phyloP scores from a whole-genome alignment of 2,329 filamentous ascomycete genomes.

The Hypocrella siamensis region DNA sequence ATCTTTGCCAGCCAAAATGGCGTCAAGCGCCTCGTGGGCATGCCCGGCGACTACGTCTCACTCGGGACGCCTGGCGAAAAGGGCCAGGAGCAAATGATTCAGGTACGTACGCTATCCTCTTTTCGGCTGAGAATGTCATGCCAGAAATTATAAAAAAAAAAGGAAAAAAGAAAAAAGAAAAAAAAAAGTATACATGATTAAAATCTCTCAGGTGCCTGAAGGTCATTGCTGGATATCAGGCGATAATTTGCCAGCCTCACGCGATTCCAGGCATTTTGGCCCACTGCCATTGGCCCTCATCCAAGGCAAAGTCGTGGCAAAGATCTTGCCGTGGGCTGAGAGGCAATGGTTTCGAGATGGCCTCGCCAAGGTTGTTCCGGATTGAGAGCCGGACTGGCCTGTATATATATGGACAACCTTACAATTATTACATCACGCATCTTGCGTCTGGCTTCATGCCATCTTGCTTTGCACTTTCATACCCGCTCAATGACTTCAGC shows the following conservation, averaged over 20 bases:
- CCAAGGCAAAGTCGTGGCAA: constrained; percentile 63
- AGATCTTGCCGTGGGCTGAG: constrained; percentile 35
- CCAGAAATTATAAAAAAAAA: neutral
- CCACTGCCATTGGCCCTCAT: constrained; percentile 76
- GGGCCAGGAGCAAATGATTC: constrained; percentile 40
- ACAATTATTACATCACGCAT: no score
- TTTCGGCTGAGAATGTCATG: neutral
- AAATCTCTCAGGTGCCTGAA: constrained; percentile 65
- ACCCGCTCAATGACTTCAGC: no score
- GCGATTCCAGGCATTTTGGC: constrained; percentile 77
- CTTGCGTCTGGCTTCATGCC: no score
- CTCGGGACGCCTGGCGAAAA: constrained; percentile 41
- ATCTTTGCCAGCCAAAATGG: constrained; percentile 42
- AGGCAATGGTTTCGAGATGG: constrained; percentile 33
- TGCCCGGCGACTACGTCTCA: constrained; percentile 63
- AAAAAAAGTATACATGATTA: no score
- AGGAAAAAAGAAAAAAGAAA: neutral
- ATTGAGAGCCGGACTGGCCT: neutral
- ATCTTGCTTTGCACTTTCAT: no score
- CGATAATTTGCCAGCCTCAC: constrained; percentile 70
- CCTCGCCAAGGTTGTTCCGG: constrained; percentile 16
- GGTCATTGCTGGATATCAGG: constrained; percentile 88
- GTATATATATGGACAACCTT: constrained; percentile 6
- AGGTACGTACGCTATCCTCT: constrained; percentile 29
- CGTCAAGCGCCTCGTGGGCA: constrained; percentile 65